Percentiles rank a stretch among this genome's conserved stretches.
Conservation (phyloP, 164 flowering plant genomes). For the Saururus chinensis region DNA sequence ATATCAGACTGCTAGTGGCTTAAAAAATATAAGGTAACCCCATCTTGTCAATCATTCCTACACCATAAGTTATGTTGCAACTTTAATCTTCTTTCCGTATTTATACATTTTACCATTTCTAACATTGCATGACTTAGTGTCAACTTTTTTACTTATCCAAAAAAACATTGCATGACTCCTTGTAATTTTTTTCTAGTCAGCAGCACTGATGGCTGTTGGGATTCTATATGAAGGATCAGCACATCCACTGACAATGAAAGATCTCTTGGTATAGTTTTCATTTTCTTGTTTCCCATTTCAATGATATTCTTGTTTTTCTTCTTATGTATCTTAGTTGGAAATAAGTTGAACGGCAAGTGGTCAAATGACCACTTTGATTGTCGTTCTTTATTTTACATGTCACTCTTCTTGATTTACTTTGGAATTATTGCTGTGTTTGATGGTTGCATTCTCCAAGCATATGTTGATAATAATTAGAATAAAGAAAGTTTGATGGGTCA, state of each 20-base stretch:
- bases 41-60: background rate
- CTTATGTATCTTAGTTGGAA: background rate
- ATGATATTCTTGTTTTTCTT: background rate
- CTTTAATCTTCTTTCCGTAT: background rate
- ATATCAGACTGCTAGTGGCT: background rate
- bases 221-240: slow-evolving; percentile 93
- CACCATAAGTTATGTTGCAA: background rate
- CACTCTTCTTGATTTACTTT: too few species aligned
- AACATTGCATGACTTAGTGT: too few species aligned
- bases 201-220: slow-evolving; percentile 84
- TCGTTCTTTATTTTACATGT: background rate
- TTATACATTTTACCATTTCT: too few species aligned
- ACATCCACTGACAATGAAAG: slow-evolving; percentile 76
- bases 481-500: too few species aligned
- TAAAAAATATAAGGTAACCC: background rate
- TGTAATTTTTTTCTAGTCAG: slow-evolving; percentile 49
- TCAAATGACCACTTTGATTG: background rate
- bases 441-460: too few species aligned
- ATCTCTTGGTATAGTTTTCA: slow-evolving; percentile 57
- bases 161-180: slow-evolving; percentile 1
- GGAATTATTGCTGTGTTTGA: too few species aligned
- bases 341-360: background rate
- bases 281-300: background rate
- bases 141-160: too few species aligned
- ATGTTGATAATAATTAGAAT: too few species aligned